These are phyloP conservation scores for Leccinum griseonigrum DNA, from an alignment of 1,284 basidiomycete species.

Conservation along the genomic window DNA sequence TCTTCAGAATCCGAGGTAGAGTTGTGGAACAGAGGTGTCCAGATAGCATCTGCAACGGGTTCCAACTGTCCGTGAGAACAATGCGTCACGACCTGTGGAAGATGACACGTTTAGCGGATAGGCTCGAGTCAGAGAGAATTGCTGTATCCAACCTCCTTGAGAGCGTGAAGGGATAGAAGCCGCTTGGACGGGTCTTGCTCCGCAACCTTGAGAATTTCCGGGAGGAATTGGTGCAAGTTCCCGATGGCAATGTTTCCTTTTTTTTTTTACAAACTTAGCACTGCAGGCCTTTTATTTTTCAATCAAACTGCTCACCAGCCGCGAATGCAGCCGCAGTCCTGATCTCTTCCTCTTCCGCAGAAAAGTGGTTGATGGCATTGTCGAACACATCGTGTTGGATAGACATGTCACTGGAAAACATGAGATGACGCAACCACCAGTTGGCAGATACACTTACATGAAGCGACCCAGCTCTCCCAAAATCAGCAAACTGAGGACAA, in stretches of 20 bases:
- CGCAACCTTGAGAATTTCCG: conserved; percentile 80
- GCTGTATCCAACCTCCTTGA: conserved; percentile 76
- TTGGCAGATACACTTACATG: conserved; percentile 51
- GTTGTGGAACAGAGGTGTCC: conserved; percentile 88
- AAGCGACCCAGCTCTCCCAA: conserved; percentile 89
- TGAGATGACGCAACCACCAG: conserved; percentile 6
- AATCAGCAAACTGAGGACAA: conserved; percentile 82
- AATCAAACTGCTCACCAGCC: conserved; percentile 53
- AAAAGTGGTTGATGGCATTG: conserved; percentile 71
- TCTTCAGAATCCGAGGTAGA: conserved; percentile 81
- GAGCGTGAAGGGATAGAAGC: conserved; percentile 82
- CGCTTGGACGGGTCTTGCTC: conserved; percentile 77
- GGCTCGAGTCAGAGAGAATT: neutral
- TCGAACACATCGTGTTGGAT: conserved; percentile 74
- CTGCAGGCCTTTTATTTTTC: neutral
- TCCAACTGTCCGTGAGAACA: conserved; percentile 82
- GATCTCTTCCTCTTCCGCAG: conserved; percentile 77
- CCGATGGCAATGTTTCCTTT: conserved; percentile 93
- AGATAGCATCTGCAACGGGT: conserved; percentile 81
- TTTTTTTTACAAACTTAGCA: neutral
- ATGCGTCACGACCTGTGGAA: conserved; percentile 80
- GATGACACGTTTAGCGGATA: neutral
- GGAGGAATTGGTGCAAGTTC: conserved; percentile 82
- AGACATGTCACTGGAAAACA: conserved; percentile 70
- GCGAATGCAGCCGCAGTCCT: conserved; percentile 90